Evolutionary conservation across 495 filamentous ascomycete genomes (phyloP), one percentile per base, ranked within the genome.

Genomic region (Neurospora discreta): DNA sequence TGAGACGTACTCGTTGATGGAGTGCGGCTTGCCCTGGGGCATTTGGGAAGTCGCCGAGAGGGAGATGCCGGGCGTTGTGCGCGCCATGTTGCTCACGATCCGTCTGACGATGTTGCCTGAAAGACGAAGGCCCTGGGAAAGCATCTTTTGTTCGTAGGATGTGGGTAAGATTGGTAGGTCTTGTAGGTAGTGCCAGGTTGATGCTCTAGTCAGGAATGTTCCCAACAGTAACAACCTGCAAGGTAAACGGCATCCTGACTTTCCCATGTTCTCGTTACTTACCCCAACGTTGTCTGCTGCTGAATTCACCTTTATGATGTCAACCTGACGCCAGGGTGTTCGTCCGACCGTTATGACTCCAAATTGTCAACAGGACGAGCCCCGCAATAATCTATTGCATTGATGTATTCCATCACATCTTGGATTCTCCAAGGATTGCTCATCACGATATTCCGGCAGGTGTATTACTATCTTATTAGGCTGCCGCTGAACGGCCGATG

Each of bases 1-100:
- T 0, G 68, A 36, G 16, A 46, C n/a, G 74, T 75, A 75, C 26
- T 60, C 67, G 52, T 73, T 52, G 70, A 75, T 75, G 0, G 74
- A 74, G 18, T 72, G 70, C 0, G 74, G 72, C 33, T 46, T 18
- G 52, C 52, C 52, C 9, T 30, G 69, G 11, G 36, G 26, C 16
- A n/a, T 39, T 13, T 74, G 68, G 52, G 70, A 60, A 4, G 52
- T 16, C 11, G 69, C 69, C 7, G 69, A 70, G 42, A 70, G 69
- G 16, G 69, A 70, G 23, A 13, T 52, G 40, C 36, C 36, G 39
- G 26, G 71, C 39, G 46, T 23, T 26, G 20, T 60, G 52, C n/a
- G 30, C 52, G 52, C 52, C 52, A 60, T 60, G 26, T 60, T 16
- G 26, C 26, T 33, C 9, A 60, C 23, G 26, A 60, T 60, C 8